phyloP scores from a whole-genome alignment of 2,329 filamentous ascomycete genomes.

The Lasiodiplodia gonubiensis region DNA sequence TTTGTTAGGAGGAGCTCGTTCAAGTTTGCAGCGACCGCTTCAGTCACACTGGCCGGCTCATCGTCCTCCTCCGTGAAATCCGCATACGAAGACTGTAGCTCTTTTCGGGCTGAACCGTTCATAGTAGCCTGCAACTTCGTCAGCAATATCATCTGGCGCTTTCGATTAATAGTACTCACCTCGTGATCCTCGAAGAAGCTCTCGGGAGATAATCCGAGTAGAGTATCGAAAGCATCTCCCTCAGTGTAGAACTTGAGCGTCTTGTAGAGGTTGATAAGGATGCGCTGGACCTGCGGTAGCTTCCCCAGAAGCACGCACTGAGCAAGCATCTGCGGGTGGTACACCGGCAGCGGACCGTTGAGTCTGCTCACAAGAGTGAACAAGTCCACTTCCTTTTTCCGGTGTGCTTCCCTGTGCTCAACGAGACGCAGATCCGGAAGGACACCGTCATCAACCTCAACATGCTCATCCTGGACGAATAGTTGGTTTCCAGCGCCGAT shows the following conservation, averaged over 20 bases:
- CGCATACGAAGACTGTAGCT: constrained; percentile 58
- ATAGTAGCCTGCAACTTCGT: constrained; percentile 42
- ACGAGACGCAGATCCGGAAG: constrained; percentile 61
- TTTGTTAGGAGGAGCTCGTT: constrained; percentile 78
- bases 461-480: constrained; percentile 79
- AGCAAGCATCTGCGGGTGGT: constrained; percentile 88
- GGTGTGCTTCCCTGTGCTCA: constrained; percentile 44
- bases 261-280: constrained; percentile 74
- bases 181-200: constrained; percentile 55
- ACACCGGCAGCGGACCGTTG: constrained; percentile 86
- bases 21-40: constrained; percentile 71
- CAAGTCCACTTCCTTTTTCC: constrained; percentile 66
- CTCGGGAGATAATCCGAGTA: constrained; percentile 65
- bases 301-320: constrained; percentile 88
- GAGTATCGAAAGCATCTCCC: constrained; percentile 79
- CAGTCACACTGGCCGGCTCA: constrained; percentile 70
- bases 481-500: constrained; percentile 91
- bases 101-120: constrained; percentile 52
- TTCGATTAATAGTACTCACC: constrained; percentile 40
- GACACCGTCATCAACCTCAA: constrained; percentile 67
- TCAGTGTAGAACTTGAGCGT: constrained; percentile 82
- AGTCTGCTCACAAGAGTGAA: constrained; percentile 83
- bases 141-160: neutral
- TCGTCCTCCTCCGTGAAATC: constrained; percentile 58
- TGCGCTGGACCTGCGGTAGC: constrained; percentile 69